Conservation (phyloP, 768 basidiomycete species). For the Auricularia sp. region DNA sequence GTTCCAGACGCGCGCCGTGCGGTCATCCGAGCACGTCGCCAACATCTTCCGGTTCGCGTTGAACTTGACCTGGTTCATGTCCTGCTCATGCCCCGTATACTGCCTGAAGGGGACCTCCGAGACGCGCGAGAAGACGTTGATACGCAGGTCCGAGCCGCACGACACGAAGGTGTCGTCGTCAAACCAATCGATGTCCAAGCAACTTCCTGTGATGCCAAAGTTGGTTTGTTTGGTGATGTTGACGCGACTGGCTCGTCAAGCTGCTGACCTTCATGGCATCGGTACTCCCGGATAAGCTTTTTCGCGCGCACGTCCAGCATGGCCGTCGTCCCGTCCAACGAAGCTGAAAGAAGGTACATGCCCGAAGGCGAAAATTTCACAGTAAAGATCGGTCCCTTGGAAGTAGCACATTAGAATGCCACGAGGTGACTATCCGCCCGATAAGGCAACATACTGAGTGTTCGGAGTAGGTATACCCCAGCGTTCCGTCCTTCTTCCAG, state of each 20-base stretch:
- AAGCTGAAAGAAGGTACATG: not conserved
- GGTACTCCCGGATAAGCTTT: constrained; percentile 24
- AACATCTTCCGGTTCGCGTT: constrained; percentile 55
- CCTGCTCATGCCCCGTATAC: constrained; percentile 55
- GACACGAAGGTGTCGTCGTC: constrained; percentile 61
- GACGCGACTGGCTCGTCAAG: too few species aligned
- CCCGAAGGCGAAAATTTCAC: not conserved
- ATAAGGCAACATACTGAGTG: not conserved
- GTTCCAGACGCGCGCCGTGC: constrained; percentile 69
- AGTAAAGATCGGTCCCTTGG: not conserved
- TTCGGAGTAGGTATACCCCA: constrained; percentile 38
- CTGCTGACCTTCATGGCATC: constrained; percentile 50
- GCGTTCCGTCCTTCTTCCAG: constrained; percentile 45
- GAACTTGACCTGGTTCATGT: constrained; percentile 69
- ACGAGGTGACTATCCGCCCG: too few species aligned
- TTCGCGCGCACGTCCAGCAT: not conserved
- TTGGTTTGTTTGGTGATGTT: not conserved
- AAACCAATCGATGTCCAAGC: constrained; percentile 75
- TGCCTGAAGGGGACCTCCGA: constrained; percentile 13
- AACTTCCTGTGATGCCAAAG: constrained; percentile 43
- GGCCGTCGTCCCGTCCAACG: not conserved
- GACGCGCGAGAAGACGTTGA: constrained; percentile 52
- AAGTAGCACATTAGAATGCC: not conserved
- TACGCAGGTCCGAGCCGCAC: constrained; percentile 59
- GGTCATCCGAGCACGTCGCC: constrained; percentile 76